phyloP scores from a whole-genome alignment of 2,329 filamentous ascomycete genomes.

The Escovopsis sp. region DNA sequence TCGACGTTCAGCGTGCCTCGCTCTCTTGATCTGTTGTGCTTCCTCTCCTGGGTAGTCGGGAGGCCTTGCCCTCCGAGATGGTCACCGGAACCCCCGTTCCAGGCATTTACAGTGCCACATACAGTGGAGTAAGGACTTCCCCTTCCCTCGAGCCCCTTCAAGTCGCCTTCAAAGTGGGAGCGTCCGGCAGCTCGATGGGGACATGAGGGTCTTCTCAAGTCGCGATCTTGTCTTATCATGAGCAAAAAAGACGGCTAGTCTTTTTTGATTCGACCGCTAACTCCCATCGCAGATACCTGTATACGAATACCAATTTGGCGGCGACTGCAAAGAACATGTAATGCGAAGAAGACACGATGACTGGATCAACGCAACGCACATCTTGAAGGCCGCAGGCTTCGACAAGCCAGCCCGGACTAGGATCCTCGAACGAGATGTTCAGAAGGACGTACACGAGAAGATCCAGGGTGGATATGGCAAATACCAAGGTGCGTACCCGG shows the following conservation, averaged over 20 bases:
- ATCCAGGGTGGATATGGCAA: conserved; percentile 97
- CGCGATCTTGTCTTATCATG: too few species aligned
- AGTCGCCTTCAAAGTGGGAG: too few species aligned
- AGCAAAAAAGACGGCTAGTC: too few species aligned
- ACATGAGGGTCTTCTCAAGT: too few species aligned
- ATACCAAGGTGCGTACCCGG: conserved; percentile 61
- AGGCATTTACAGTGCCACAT: conserved; percentile 53
- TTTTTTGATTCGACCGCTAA: too few species aligned
- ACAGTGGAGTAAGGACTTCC: conserved; percentile 43
- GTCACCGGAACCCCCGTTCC: conserved; percentile 26
- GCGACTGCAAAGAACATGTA: conserved; percentile 69
- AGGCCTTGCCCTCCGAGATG: conserved; percentile 23
- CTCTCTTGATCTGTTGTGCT: conserved; percentile 5
- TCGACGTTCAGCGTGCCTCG: conserved; percentile 3
- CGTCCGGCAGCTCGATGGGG: too few species aligned
- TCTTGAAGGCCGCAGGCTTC: conserved; percentile 90
- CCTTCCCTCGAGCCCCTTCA: too few species aligned
- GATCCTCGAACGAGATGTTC: conserved; percentile 90
- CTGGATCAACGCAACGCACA: conserved; percentile 99
- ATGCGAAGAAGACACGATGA: conserved; percentile 89
- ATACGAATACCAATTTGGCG: conserved; percentile 79
- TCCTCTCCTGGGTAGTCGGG: conserved; percentile 2
- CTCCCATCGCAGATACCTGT: conserved; percentile 63
- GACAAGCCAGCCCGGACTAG: conserved; percentile 92
- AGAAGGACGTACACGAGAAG: conserved; percentile 93